Percentiles rank a stretch among this genome's conserved stretches.
Evolutionary conservation across 2,329 filamentous ascomycete species (phyloP).

Genomic region (Botrytis fragariae): DNA sequence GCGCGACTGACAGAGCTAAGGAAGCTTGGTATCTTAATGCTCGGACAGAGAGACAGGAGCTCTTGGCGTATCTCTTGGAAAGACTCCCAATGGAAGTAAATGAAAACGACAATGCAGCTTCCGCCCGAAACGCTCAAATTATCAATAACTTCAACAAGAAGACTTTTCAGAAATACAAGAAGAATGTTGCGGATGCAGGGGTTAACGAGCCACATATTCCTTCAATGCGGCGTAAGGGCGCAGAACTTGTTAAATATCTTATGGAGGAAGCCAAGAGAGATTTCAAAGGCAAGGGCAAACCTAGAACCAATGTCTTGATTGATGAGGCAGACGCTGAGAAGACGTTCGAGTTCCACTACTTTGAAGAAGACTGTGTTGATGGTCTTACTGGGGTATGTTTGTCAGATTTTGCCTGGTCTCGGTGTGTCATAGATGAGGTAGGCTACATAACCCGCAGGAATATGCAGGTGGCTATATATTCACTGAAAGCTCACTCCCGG

Average conservation of each 20-base stretch:
- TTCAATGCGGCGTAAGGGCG: background rate
- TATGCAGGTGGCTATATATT: background rate
- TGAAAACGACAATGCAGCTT: background rate
- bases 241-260: background rate
- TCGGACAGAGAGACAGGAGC: background rate
- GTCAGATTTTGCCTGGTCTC: background rate
- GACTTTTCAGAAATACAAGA: background rate
- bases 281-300: background rate
- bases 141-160: background rate
- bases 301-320: background rate
- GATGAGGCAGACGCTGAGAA: background rate
- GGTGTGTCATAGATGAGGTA: background rate
- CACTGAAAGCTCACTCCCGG: background rate
- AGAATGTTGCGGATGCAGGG: background rate
- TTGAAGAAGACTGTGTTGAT: background rate
- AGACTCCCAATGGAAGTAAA: background rate
- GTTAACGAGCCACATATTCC: background rate
- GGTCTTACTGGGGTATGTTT: background rate
- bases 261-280: background rate
- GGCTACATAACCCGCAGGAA: background rate
- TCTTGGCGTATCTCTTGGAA: background rate
- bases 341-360: background rate
- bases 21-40: slow-evolving; percentile 3
- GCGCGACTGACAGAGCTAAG: background rate
- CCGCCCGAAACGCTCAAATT: background rate